Conservation (phyloP, 768 basidiomycete species). For the Cystobasidium onofrii region DNA sequence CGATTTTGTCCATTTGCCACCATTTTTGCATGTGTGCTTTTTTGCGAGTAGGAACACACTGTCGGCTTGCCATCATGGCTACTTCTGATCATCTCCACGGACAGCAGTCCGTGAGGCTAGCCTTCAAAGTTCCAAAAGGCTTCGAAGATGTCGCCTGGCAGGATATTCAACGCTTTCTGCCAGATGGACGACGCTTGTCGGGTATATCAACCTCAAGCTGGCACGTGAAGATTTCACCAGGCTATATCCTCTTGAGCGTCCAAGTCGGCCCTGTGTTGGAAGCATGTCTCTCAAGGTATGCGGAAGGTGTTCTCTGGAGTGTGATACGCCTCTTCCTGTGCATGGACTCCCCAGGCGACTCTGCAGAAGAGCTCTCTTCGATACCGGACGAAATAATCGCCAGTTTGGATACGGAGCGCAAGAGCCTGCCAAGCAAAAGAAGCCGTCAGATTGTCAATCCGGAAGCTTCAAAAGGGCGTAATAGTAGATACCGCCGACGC, state of each 20-base stretch:
- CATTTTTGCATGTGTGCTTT: neutral
- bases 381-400: neutral
- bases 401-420: neutral
- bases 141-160: conserved; percentile 23
- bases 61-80: neutral
- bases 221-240: neutral
- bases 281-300: neutral
- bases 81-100: neutral
- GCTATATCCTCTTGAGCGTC: neutral
- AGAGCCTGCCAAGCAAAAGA: conserved; percentile 15
- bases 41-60: neutral
- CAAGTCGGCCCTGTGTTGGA: neutral
- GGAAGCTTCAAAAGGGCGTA: neutral
- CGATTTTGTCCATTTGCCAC: too few species aligned
- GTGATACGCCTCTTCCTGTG: neutral
- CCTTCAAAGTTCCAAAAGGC: conserved; percentile 3
- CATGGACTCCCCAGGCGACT: neutral
- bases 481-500: neutral
- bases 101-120: neutral
- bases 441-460: neutral
- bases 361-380: neutral
- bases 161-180: conserved; percentile 6
- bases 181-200: neutral
- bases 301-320: neutral
- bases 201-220: neutral